These are phyloP conservation scores for Botrytis deweyae DNA, from an alignment of 2,329 filamentous ascomycete species.

Conservation along the genomic window DNA sequence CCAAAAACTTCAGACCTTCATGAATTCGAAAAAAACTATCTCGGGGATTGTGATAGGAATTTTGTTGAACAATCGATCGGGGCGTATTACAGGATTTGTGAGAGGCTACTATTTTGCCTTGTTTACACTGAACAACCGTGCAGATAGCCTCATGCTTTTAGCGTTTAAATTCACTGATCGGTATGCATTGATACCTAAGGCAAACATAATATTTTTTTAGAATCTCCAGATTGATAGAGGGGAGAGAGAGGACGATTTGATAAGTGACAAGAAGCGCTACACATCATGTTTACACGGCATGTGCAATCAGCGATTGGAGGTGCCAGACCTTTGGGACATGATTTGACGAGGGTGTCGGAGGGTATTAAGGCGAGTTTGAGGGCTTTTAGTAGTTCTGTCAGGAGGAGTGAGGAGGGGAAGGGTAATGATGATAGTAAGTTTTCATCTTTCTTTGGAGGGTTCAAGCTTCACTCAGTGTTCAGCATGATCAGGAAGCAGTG, in stretches of 20 bases:
- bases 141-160: neutral
- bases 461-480: neutral
- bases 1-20: neutral
- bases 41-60: neutral
- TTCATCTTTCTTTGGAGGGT: neutral
- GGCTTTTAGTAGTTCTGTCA: slow-evolving; percentile 37
- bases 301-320: slow-evolving; percentile 38
- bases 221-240: neutral
- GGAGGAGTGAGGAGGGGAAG: slow-evolving; percentile 29
- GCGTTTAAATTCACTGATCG: neutral
- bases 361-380: slow-evolving; percentile 39
- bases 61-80: neutral
- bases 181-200: slow-evolving; percentile 3
- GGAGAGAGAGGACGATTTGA: neutral
- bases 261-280: slow-evolving; percentile 1
- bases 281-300: slow-evolving; percentile 42
- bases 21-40: neutral
- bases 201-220: slow-evolving; percentile 9
- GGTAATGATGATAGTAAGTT: slow-evolving; percentile 24
- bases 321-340: slow-evolving; percentile 34
- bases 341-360: slow-evolving; percentile 36
- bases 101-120: slow-evolving; percentile 15
- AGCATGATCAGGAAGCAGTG: no score
- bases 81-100: neutral
- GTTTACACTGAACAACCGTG: neutral